Percentiles rank a stretch among this genome's conserved stretches.
Conservation (phyloP, 805 yeast species). For the Ascoidea tarda region DNA sequence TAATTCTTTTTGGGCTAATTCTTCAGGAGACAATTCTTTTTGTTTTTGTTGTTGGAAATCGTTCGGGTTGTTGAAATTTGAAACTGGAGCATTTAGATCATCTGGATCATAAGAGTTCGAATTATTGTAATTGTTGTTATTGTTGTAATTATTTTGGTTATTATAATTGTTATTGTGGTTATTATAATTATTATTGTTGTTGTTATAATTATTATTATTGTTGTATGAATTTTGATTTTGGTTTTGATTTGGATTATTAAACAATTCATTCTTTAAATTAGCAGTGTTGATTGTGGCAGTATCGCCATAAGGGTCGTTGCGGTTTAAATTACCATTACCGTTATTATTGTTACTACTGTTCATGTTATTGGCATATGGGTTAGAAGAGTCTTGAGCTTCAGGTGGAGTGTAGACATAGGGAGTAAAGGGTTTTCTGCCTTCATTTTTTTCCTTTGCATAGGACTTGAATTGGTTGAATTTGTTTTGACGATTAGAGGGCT, state of each 20-base stretch:
- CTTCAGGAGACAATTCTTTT: constrained; percentile 14
- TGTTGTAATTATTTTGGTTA: no score
- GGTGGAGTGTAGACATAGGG: not conserved
- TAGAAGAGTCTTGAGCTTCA: not conserved
- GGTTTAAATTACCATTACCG: no score
- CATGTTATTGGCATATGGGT: not conserved
- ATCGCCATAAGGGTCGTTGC: not conserved
- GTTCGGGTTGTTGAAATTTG: constrained; percentile 2
- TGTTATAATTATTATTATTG: no score
- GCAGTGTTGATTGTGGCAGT: not conserved
- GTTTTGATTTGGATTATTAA: not conserved
- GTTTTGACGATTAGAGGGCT: not conserved
- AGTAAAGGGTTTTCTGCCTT: not conserved
- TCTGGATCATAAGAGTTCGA: constrained; percentile 11
- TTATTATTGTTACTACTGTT: not conserved
- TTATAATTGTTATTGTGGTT: not conserved
- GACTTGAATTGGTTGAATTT: not conserved
- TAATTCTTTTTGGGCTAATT: constrained; percentile 34
- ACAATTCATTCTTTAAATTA: not conserved
- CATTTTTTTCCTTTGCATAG: not conserved
- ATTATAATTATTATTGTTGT: no score
- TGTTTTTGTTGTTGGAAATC: constrained; percentile 8
- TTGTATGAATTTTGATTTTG: not conserved
- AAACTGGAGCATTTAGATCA: constrained; percentile 18
- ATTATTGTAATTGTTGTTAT: no score